Conservation (phyloP, 1,139 yeast genomes). For the Sugiyamaella sp. region DNA sequence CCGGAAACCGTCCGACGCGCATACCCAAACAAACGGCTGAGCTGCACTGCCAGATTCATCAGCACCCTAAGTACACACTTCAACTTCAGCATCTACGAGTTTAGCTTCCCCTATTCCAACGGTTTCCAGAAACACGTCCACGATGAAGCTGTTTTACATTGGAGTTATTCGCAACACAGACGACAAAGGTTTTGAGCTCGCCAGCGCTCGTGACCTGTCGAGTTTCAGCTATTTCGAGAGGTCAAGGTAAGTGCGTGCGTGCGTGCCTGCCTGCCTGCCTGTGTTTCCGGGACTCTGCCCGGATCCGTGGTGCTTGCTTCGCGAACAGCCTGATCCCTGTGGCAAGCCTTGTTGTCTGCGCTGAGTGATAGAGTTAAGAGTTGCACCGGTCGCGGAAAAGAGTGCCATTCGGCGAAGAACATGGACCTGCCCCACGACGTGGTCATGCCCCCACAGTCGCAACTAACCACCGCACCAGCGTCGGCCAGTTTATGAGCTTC, state of each 20-base stretch:
- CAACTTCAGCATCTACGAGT: no score
- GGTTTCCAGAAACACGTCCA: neutral
- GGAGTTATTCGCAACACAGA: slow-evolving; percentile 74
- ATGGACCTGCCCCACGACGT: neutral
- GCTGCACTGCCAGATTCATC: no score
- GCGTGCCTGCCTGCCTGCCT: neutral
- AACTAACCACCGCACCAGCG: slow-evolving; percentile 30
- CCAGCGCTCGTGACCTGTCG: slow-evolving; percentile 79
- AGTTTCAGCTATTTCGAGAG: slow-evolving; percentile 90
- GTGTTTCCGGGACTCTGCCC: neutral
- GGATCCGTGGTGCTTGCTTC: no score
- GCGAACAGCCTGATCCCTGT: no score
- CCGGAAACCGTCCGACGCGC: no score
- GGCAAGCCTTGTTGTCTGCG: no score
- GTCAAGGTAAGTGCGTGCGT: slow-evolving; percentile 26
- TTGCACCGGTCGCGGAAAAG: no score
- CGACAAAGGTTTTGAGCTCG: slow-evolving; percentile 67
- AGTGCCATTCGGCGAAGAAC: slow-evolving; percentile 1
- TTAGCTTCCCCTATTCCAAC: no score
- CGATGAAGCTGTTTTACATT: slow-evolving; percentile 87
- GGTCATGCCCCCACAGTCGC: neutral
- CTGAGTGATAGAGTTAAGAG: no score
- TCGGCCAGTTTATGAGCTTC: slow-evolving; percentile 85
- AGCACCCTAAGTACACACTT: no score
- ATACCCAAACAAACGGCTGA: no score